Conservation (phyloP, 2,329 filamentous ascomycete species). For the Gyromitra esculenta region DNA sequence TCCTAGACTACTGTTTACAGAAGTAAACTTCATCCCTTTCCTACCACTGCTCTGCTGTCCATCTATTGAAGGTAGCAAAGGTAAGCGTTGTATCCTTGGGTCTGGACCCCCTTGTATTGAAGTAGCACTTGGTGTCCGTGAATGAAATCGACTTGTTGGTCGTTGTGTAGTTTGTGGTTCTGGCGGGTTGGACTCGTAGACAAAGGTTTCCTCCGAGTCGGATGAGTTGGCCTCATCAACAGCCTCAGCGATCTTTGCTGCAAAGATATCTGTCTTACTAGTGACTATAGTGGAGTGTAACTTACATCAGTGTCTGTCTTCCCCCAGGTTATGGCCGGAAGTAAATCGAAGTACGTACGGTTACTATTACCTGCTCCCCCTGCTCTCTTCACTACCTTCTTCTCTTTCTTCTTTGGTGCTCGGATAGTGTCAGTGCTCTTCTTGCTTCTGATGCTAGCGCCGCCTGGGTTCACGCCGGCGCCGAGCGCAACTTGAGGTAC, state of each 20-base stretch:
- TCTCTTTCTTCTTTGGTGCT: slow-evolving; percentile 87
- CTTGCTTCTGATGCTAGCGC: slow-evolving; percentile 82
- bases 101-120: slow-evolving; percentile 71
- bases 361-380: slow-evolving; percentile 61
- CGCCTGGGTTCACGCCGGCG: slow-evolving; percentile 72
- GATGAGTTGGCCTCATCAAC: slow-evolving; percentile 96
- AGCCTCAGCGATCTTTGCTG: slow-evolving; percentile 93
- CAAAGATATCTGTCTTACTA: slow-evolving; percentile 97
- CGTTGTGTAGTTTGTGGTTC: slow-evolving; percentile 67
- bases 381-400: slow-evolving; percentile 78
- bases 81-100: slow-evolving; percentile 55
- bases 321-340: slow-evolving; percentile 23
- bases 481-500: slow-evolving; percentile 84
- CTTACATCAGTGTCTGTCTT: slow-evolving; percentile 46
- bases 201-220: slow-evolving; percentile 97
- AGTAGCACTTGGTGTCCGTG: slow-evolving; percentile 90
- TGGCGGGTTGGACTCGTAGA: slow-evolving; percentile 97
- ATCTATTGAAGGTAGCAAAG: slow-evolving; percentile 50
- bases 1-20: slow-evolving; percentile 43
- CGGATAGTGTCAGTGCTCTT: slow-evolving; percentile 95
- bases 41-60: slow-evolving; percentile 50
- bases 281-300: slow-evolving; percentile 69
- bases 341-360: slow-evolving; percentile 53
- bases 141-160: slow-evolving; percentile 77
- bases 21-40: slow-evolving; percentile 57